A percentile compares a stretch with the other conserved stretches of the same genome.
These are phyloP conservation scores for Fulvia fulva DNA, from an alignment of 2,329 filamentous ascomycete genomes.

Conservation along the genomic window DNA sequence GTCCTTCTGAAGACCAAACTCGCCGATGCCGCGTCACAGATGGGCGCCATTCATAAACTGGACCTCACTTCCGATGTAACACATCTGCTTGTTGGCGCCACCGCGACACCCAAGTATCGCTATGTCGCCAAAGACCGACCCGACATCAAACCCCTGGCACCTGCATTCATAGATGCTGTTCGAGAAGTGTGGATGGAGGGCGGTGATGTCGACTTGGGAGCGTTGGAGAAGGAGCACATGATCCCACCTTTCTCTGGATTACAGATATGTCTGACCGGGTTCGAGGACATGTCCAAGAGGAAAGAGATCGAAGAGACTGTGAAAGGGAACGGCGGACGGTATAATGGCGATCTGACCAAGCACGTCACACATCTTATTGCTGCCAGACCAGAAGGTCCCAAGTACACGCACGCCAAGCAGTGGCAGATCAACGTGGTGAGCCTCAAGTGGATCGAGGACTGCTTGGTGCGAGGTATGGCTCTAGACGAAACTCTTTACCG, in stretches of 20 bases:
- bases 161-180: constrained; percentile 81
- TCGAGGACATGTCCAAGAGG: constrained; percentile 63
- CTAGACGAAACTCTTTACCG: constrained; percentile 84
- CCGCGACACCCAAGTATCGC: constrained; percentile 88
- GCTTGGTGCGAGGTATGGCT: constrained; percentile 80
- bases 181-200: constrained; percentile 76
- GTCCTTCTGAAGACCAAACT: constrained; percentile 24
- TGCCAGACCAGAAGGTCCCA: constrained; percentile 72
- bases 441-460: constrained; percentile 80
- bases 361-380: constrained; percentile 85
- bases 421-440: constrained; percentile 81
- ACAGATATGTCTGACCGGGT: constrained; percentile 66
- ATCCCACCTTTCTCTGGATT: constrained; percentile 62
- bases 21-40: constrained; percentile 64
- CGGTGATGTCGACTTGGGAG: constrained; percentile 66
- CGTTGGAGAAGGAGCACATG: constrained; percentile 63
- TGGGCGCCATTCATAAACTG: constrained; percentile 82
- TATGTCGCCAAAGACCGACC: constrained; percentile 87
- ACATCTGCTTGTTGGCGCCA: constrained; percentile 85
- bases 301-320: constrained; percentile 66
- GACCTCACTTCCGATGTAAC: constrained; percentile 96
- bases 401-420: constrained; percentile 79
- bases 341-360: constrained; percentile 82
- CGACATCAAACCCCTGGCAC: constrained; percentile 77
- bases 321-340: constrained; percentile 69